Percentiles rank a stretch among this genome's conserved stretches.
These are phyloP conservation scores for Berberis vulgaris DNA, from an alignment of 164 flowering plant species.

Conservation along the genomic window DNA sequence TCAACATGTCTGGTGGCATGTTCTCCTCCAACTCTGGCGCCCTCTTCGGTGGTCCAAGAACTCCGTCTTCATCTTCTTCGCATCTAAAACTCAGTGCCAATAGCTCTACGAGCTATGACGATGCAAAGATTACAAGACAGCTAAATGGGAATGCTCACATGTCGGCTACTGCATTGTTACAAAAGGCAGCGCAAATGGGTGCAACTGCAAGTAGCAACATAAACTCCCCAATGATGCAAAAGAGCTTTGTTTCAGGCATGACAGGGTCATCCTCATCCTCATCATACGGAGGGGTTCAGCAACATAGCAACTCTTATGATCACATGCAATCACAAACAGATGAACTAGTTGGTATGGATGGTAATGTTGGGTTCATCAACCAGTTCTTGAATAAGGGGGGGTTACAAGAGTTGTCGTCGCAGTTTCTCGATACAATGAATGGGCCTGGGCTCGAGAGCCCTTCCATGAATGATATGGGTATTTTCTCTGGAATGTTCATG, in stretches of 20 bases:
- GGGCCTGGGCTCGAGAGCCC: neutral
- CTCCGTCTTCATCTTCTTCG: constrained; percentile 34
- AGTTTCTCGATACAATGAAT: constrained; percentile 13
- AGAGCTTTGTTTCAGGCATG: constrained; percentile 21
- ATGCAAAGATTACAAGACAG: constrained; percentile 6
- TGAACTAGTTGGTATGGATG: constrained; percentile 15
- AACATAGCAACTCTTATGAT: constrained; percentile 8
- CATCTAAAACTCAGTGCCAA: constrained; percentile 44
- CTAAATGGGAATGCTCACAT: constrained; percentile 15
- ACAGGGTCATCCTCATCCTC: constrained; percentile 17
- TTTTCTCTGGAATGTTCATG: constrained; percentile 23
- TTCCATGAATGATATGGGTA: constrained; percentile 17
- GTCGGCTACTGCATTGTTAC: constrained; percentile 52
- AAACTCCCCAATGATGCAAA: constrained; percentile 19
- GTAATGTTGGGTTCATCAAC: constrained; percentile 14
- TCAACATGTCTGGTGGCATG: constrained; percentile 39
- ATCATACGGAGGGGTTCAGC: constrained; percentile 13
- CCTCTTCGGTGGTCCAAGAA: constrained; percentile 41
- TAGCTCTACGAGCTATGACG: constrained; percentile 31
- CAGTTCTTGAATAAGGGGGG: constrained; percentile 17
- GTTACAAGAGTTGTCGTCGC: constrained; percentile 14
- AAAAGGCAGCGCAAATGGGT: constrained; percentile 63
- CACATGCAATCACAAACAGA: constrained; percentile 14
- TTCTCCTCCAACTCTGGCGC: constrained; percentile 43
- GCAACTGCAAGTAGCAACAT: constrained; percentile 29